A percentile compares a stretch with the other conserved stretches of the same genome.
Conservation (phyloP, 495 filamentous ascomycete genomes). For the Penicillium goetzii region DNA sequence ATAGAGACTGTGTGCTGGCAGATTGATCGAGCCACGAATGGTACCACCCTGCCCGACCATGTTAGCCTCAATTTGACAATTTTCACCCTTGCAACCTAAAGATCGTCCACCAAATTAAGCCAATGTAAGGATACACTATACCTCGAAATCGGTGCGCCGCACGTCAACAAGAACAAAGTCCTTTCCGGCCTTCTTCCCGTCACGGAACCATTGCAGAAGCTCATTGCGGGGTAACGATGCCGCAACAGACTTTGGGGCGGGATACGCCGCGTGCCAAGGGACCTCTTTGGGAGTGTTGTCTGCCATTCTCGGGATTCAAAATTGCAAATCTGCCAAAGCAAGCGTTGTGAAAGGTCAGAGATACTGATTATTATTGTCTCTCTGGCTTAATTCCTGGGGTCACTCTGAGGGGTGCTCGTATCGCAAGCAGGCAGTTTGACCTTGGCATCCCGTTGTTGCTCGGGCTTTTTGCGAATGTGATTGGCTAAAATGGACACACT, state of each 20-base stretch:
- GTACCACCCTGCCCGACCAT: conserved; percentile 60
- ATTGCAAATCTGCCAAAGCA: neutral
- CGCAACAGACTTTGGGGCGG: conserved; percentile 36
- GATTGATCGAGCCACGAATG: conserved; percentile 68
- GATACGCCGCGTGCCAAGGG: conserved; percentile 51
- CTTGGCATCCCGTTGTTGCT: neutral
- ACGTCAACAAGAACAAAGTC: conserved; percentile 68
- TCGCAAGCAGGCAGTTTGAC: neutral
- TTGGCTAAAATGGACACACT: neutral
- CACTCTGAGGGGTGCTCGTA: neutral
- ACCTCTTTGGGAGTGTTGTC: conserved; percentile 3
- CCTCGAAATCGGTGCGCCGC: conserved; percentile 64
- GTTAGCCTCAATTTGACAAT: neutral
- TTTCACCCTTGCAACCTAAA: neutral
- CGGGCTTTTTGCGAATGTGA: neutral
- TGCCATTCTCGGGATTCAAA: neutral
- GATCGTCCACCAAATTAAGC: neutral
- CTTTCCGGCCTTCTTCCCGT: conserved; percentile 43
- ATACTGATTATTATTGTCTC: neutral
- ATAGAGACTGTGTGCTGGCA: conserved; percentile 70
- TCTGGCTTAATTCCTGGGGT: neutral
- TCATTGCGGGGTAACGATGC: conserved; percentile 41
- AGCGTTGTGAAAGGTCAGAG: conserved; percentile 1
- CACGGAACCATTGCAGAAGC: conserved; percentile 44
- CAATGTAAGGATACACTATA: conserved; percentile 27